Evolutionary conservation across 805 yeast genomes (phyloP).

Genomic region (Dipodascus albidus): DNA sequence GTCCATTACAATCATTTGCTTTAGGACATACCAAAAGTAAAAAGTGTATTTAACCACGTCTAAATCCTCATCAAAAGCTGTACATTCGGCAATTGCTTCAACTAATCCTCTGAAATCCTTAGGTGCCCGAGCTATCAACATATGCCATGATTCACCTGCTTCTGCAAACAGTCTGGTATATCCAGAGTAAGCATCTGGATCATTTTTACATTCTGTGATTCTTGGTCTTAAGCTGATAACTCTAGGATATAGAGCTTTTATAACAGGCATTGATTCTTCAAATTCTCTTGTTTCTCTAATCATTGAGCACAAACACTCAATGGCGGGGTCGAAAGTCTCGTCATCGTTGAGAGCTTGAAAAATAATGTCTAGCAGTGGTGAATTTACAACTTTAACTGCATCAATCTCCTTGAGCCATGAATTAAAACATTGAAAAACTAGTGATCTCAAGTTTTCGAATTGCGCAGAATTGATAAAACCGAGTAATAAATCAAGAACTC

Average conservation of each 20-base stretch:
- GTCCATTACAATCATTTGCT: conserved; percentile 55
- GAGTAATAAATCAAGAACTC: conserved; percentile 53
- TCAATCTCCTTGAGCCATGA: conserved; percentile 90
- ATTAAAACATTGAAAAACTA: conserved; percentile 63
- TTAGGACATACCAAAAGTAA: conserved; percentile 80
- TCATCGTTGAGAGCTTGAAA: conserved; percentile 48
- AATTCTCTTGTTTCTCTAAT: conserved; percentile 74
- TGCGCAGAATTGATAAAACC: conserved; percentile 32
- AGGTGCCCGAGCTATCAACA: conserved; percentile 65
- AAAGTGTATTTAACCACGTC: conserved; percentile 87
- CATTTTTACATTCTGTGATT: conserved; percentile 28
- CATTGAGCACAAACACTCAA: conserved; percentile 77
- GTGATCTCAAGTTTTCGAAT: conserved; percentile 26
- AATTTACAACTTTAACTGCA: conserved; percentile 51
- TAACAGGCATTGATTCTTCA: conserved; percentile 34
- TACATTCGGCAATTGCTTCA: conserved; percentile 55
- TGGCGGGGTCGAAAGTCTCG: conserved; percentile 68
- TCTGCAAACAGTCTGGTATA: conserved; percentile 72
- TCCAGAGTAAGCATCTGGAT: conserved; percentile 55
- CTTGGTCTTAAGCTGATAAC: conserved; percentile 49
- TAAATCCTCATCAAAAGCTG: conserved; percentile 68
- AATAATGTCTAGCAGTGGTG: conserved; percentile 56
- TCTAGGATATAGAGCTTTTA: conserved; percentile 57
- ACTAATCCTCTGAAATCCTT: conserved; percentile 60
- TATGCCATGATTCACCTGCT: conserved; percentile 95